Evolutionary conservation across 108 stramenopile genomes (phyloP).

Genomic region (Cyclotella distinguenda): DNA sequence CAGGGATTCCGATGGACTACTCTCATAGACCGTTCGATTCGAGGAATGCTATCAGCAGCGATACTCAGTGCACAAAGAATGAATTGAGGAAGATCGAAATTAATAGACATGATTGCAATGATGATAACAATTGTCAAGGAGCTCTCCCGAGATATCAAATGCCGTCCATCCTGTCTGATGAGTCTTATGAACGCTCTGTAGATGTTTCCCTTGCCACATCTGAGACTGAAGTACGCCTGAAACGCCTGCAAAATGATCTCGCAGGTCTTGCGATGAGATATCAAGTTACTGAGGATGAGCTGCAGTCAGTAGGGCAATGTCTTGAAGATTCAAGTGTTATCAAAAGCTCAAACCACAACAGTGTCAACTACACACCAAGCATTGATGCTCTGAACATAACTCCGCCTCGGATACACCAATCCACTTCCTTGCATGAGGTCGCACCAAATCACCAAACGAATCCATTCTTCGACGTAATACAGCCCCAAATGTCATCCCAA

Average conservation of each 20-base stretch:
- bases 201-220: not conserved
- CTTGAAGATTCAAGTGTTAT: not conserved
- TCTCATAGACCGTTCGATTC: not conserved
- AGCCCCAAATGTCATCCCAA: not conserved
- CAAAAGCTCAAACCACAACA: not conserved
- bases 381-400: not conserved
- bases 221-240: constrained; percentile 3
- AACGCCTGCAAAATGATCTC: not conserved
- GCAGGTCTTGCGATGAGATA: constrained; percentile 6
- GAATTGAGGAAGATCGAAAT: too few species aligned
- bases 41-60: too few species aligned
- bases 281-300: constrained; percentile 14
- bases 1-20: too few species aligned
- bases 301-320: constrained; percentile 9
- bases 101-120: not conserved
- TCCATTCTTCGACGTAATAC: not conserved
- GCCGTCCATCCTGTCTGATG: not conserved
- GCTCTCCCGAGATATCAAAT: too few species aligned
- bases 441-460: constrained; percentile 1
- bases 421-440: not conserved
- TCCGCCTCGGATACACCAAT: not conserved
- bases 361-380: not conserved
- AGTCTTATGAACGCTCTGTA: not conserved
- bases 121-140: not conserved
- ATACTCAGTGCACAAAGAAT: too few species aligned